phyloP scores from a whole-genome alignment of 345 rosid species.

The Erucastrum elatum region DNA sequence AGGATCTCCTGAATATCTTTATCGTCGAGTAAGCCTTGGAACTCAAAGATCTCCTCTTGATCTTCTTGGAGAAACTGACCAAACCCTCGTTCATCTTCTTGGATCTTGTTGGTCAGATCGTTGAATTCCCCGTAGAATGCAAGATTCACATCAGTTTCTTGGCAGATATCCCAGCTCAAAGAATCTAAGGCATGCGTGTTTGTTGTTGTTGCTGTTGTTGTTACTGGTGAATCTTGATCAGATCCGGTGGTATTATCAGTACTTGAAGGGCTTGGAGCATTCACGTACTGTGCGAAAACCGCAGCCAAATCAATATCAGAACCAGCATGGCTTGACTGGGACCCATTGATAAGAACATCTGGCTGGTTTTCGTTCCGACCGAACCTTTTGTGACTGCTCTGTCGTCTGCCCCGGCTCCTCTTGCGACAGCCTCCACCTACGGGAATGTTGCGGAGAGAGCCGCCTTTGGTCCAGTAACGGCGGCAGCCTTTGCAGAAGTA shows the following conservation, averaged over 20 bases:
- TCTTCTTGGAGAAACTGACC: slow-evolving; percentile 29
- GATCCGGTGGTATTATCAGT: slow-evolving; percentile 33
- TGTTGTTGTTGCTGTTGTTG: slow-evolving; percentile 37
- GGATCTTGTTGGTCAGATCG: slow-evolving; percentile 3
- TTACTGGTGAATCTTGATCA: slow-evolving; percentile 36
- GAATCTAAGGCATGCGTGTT: slow-evolving; percentile 25
- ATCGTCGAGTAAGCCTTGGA: slow-evolving; percentile 42
- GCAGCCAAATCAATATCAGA: slow-evolving; percentile 60
- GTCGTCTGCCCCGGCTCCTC: slow-evolving; percentile 49
- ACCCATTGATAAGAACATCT: slow-evolving; percentile 24
- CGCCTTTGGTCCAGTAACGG: slow-evolving; percentile 94
- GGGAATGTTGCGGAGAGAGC: slow-evolving; percentile 81
- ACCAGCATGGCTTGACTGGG: slow-evolving; percentile 21
- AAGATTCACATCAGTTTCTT: slow-evolving; percentile 30
- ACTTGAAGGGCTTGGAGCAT: slow-evolving; percentile 36
- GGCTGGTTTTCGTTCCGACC: slow-evolving; percentile 20
- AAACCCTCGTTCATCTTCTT: slow-evolving; percentile 26
- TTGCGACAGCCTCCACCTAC: slow-evolving; percentile 87
- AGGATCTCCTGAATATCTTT: slow-evolving; percentile 49
- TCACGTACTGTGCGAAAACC: slow-evolving; percentile 72
- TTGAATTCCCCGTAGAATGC: slow-evolving; percentile 26
- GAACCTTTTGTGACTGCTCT: slow-evolving; percentile 43
- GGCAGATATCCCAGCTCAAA: slow-evolving; percentile 33
- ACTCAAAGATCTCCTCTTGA: slow-evolving; percentile 37
- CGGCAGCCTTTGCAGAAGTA: slow-evolving; percentile 83